Evolutionary conservation across 768 basidiomycete genomes (phyloP).

Genomic region (Boletus rubroflammeus): DNA sequence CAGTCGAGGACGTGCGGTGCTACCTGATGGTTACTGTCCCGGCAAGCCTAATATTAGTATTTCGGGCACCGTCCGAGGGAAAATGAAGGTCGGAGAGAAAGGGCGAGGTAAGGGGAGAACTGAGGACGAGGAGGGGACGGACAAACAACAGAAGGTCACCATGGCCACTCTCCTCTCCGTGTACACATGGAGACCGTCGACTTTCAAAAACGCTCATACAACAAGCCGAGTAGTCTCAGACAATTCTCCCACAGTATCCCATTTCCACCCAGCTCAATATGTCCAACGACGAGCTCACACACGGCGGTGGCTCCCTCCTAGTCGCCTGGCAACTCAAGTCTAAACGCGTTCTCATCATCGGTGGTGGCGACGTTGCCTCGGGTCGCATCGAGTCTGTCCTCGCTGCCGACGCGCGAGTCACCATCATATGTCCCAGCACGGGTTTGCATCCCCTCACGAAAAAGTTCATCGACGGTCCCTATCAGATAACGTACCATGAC

Average conservation of each 20-base stretch:
- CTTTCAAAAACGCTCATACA: neutral
- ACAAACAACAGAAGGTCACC: constrained; percentile 12
- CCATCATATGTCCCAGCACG: constrained; percentile 66
- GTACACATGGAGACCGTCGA: neutral
- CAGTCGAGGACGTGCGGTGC: neutral
- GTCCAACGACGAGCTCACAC: constrained; percentile 8
- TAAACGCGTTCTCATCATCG: constrained; percentile 85
- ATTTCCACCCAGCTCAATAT: neutral
- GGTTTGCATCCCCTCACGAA: constrained; percentile 64
- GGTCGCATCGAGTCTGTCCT: constrained; percentile 86
- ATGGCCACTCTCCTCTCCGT: constrained; percentile 18
- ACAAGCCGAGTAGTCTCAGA: neutral
- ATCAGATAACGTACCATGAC: constrained; percentile 64
- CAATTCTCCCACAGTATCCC: neutral
- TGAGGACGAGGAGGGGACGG: neutral
- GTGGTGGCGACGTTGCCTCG: constrained; percentile 90
- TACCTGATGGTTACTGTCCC: constrained; percentile 7
- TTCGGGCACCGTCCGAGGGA: neutral
- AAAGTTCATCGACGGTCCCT: constrained; percentile 43
- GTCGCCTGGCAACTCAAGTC: constrained; percentile 90
- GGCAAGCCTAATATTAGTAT: neutral
- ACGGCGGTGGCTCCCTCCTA: constrained; percentile 71
- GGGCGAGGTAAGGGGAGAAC: neutral
- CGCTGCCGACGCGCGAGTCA: constrained; percentile 71
- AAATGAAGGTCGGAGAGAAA: neutral